Evolutionary conservation across 2,329 filamentous ascomycete species (phyloP).

Genomic region (Colletotrichum caudatum): DNA sequence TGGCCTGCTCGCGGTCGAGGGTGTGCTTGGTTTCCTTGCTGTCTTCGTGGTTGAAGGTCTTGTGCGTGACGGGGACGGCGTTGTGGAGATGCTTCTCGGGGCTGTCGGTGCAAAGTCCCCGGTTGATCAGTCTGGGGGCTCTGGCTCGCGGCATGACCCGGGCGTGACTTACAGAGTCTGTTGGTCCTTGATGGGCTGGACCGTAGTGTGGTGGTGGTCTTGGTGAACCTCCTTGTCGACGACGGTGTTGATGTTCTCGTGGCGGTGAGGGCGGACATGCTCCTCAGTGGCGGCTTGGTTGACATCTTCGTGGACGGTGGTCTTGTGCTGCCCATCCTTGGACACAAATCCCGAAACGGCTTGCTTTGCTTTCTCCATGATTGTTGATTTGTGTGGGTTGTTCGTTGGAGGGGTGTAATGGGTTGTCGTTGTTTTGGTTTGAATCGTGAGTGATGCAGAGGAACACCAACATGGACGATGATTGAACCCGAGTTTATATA

Average conservation of each 20-base stretch:
- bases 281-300: constrained; percentile 72
- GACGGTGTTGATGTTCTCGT: constrained; percentile 72
- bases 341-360: constrained; percentile 71
- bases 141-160: too few relatives aligned
- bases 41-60: constrained; percentile 71
- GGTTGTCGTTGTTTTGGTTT: not conserved
- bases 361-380: constrained; percentile 74
- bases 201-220: constrained; percentile 77
- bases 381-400: constrained; percentile 42
- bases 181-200: constrained; percentile 68
- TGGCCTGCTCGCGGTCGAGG: constrained; percentile 63
- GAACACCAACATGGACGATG: too few relatives aligned
- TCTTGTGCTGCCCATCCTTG: constrained; percentile 74
- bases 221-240: constrained; percentile 78
- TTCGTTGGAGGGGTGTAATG: not conserved
- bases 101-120: constrained; percentile 40
- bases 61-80: constrained; percentile 68
- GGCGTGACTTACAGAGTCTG: constrained; percentile 59
- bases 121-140: constrained; percentile 42
- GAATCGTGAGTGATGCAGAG: not conserved
- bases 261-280: constrained; percentile 67
- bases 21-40: constrained; percentile 58
- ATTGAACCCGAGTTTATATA: constrained; percentile 2
- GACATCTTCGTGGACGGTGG: constrained; percentile 76
- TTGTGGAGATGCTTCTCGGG: constrained; percentile 75